Evolutionary conservation across 2,329 filamentous ascomycete species (phyloP), one percentile per base, ranked within the genome.

Genomic region (Botrytis galanthina): DNA sequence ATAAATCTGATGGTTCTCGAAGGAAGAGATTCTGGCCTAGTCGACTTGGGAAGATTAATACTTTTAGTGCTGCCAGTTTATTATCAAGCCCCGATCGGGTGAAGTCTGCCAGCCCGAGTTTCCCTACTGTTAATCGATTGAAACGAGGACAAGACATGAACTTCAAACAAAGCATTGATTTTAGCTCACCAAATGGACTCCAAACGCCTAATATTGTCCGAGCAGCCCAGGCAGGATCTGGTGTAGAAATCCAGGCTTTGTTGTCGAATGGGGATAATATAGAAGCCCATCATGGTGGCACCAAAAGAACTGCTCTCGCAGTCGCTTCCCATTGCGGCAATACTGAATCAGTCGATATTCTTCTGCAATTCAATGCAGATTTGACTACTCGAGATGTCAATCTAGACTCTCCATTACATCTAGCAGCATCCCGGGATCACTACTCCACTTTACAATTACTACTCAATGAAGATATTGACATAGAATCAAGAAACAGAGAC

Each of bases 401-500:
- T 6, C 22, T 44, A 20, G 29, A 42, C 9, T 60, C 48, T 18
- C 72, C 73, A 4, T 46, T 75, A 20, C 61, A 66, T 35, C 32
- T 72, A 20, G 46, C 60, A 35, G 60, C 70, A 46, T 66, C 70
- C 8, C 18, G 61, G 29, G 46, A 66, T 66, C 61, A 66, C 42
- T 59, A 42, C 22, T 59, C 48, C 22, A 37, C 70, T 35, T 26
- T 66, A 46, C 35, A 66, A n/a, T 14, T 66, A 4, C 46, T 72
- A 10, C 60, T 72, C 1, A 18, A 73, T 26, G 68, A 73, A 35
- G 44, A 29, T 10, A 46, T 67, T 29, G 51, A 73, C 9, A 63
- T 73, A 6, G 74, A 75, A 42, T 62, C 63, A 20, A 61, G n/a
- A 29, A 61, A 74, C 20, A 39, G n/a, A 35, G 57, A 62, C 51